A percentile compares a stretch with the other conserved stretches of the same genome.
These are phyloP conservation scores for Microbotryum silenes-acaulis DNA, from an alignment of 1,284 basidiomycete species.

Conservation along the genomic window DNA sequence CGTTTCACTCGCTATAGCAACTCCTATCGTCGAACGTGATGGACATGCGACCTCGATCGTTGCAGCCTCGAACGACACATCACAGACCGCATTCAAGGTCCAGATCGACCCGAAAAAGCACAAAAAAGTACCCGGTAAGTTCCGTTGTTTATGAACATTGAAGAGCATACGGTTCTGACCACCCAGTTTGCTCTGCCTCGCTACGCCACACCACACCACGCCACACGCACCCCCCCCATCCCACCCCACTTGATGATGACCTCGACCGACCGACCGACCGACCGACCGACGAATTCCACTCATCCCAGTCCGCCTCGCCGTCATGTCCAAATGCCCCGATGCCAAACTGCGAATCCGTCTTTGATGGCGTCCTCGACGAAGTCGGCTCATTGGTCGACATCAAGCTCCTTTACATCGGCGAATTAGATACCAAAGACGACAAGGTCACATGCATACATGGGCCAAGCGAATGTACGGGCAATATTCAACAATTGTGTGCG, in stretches of 20 bases:
- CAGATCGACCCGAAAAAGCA: not conserved
- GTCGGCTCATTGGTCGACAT: slow-evolving; percentile 20
- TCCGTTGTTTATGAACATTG: too few species aligned
- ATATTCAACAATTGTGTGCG: slow-evolving; percentile 35
- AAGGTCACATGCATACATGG: slow-evolving; percentile 32
- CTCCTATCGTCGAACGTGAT: not conserved
- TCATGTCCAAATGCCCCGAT: slow-evolving; percentile 29
- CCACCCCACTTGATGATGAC: not conserved
- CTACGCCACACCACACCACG: too few species aligned
- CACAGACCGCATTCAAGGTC: not conserved
- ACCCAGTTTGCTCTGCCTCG: too few species aligned
- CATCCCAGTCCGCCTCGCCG: slow-evolving; percentile 12
- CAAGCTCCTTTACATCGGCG: slow-evolving; percentile 25
- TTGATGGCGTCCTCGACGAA: slow-evolving; percentile 9
- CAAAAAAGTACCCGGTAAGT: not conserved
- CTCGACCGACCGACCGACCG: not conserved
- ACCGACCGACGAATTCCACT: not conserved
- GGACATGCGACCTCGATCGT: too few species aligned
- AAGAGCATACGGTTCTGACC: too few species aligned
- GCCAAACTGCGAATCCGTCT: slow-evolving; percentile 13
- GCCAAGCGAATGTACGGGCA: slow-evolving; percentile 32
- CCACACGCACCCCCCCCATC: not conserved
- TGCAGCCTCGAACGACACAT: too few species aligned
- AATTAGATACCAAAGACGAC: slow-evolving; percentile 15
- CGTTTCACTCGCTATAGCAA: not conserved